phyloP scores from a whole-genome alignment of 2,329 filamentous ascomycete genomes.

The Xenoacremonium recifei region DNA sequence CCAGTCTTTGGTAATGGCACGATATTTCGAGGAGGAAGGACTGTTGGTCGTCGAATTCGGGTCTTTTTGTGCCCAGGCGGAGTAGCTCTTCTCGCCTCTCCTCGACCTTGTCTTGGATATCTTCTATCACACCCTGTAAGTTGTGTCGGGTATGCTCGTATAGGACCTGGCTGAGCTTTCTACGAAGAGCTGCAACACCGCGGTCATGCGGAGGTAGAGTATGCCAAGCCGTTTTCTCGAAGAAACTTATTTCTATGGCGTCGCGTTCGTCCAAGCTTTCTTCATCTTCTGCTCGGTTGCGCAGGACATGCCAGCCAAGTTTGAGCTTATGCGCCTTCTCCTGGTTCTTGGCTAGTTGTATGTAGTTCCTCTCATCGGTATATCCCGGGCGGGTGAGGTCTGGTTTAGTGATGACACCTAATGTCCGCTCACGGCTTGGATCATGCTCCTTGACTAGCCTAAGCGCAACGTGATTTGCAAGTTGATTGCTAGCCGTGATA shows the following conservation, averaged over 20 bases:
- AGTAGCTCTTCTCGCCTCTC: conserved; percentile 16
- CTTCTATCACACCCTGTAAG: conserved; percentile 22
- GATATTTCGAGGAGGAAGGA: conserved; percentile 35
- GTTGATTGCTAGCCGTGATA: conserved; percentile 47
- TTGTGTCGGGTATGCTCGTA: conserved; percentile 28
- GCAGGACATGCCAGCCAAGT: conserved; percentile 54
- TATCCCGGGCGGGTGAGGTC: conserved; percentile 41
- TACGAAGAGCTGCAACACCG: conserved; percentile 32
- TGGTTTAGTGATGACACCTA: conserved; percentile 58
- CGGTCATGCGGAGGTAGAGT: conserved; percentile 26
- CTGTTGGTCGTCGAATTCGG: conserved; percentile 24
- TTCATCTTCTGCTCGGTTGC: conserved; percentile 42
- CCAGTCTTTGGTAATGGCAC: conserved; percentile 31
- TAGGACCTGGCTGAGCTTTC: conserved; percentile 32
- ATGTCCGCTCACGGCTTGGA: conserved; percentile 42
- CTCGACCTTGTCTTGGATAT: conserved; percentile 25
- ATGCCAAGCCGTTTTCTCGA: conserved; percentile 28
- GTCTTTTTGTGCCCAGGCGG: conserved; percentile 19
- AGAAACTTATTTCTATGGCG: conserved; percentile 29
- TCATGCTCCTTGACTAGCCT: conserved; percentile 43
- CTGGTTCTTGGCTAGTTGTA: conserved; percentile 32
- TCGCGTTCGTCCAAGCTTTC: conserved; percentile 27
- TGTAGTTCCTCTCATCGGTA: conserved; percentile 37
- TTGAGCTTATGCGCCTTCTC: conserved; percentile 29
- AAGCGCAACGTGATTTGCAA: conserved; percentile 52